Percentiles rank a stretch among this genome's conserved stretches.
These are phyloP conservation scores for Cladosporium sp. DNA, from an alignment of 2,329 filamentous ascomycete genomes.

Conservation along the genomic window DNA sequence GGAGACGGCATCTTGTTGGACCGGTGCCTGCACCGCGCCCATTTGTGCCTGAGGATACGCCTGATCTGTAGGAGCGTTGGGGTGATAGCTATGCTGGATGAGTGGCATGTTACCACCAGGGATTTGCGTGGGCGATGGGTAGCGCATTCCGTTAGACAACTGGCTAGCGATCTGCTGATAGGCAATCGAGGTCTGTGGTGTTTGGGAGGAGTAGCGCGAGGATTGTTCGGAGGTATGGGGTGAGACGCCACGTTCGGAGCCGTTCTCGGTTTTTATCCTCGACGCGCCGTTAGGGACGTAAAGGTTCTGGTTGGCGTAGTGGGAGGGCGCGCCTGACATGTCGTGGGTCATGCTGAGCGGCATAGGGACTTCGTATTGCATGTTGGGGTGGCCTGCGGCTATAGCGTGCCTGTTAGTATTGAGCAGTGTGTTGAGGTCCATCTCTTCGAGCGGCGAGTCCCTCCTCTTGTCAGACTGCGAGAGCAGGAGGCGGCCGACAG, in stretches of 20 bases:
- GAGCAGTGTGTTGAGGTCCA: conserved; percentile 39
- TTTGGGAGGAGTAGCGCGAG: conserved; percentile 58
- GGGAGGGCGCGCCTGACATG: conserved; percentile 30
- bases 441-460: conserved; percentile 38
- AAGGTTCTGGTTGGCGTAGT: conserved; percentile 44
- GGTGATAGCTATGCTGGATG: conserved; percentile 56
- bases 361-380: conserved; percentile 42
- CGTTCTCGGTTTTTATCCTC: conserved; percentile 58
- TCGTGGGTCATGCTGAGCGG: conserved; percentile 35
- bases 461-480: conserved; percentile 36
- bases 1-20: conserved; percentile 38
- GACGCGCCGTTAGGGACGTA: conserved; percentile 51
- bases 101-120: conserved; percentile 45
- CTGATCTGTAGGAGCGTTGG: conserved; percentile 49
- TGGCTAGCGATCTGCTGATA: conserved; percentile 52
- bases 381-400: conserved; percentile 36
- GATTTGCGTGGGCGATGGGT: conserved; percentile 54
- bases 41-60: conserved; percentile 43
- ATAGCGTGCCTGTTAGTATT: conserved; percentile 40
- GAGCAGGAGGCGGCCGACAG: conserved; percentile 32
- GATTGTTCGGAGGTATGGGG: conserved; percentile 57
- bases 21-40: conserved; percentile 33
- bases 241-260: conserved; percentile 59
- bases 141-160: conserved; percentile 54
- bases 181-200: conserved; percentile 50